These are phyloP conservation scores for Chalara sp. DNA, from an alignment of 2,329 filamentous ascomycete genomes.

Conservation along the genomic window DNA sequence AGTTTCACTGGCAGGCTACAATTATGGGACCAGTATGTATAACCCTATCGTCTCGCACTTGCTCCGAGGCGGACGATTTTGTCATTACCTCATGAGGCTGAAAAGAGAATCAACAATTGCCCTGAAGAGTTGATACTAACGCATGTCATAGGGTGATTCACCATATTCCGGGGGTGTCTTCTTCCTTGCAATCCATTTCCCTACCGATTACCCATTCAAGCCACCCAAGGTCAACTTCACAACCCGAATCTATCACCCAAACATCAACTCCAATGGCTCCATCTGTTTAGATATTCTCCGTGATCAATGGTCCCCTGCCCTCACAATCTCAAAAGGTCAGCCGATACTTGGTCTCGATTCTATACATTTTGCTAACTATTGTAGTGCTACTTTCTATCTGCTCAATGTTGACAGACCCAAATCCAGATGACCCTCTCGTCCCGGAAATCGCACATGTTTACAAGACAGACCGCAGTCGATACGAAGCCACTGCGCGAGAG, in stretches of 20 bases:
- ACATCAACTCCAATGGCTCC: slow-evolving; percentile 99
- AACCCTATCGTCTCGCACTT: slow-evolving; percentile 15
- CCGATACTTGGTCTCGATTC: background rate
- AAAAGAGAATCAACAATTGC: background rate
- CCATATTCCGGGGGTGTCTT: slow-evolving; percentile 98
- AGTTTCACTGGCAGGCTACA: slow-evolving; percentile 99
- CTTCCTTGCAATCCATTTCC: slow-evolving; percentile 98
- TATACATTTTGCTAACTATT: slow-evolving; percentile 2
- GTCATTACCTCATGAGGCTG: too few relatives aligned
- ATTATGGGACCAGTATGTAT: slow-evolving; percentile 96
- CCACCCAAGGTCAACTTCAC: slow-evolving; percentile 99
- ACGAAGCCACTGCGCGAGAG: slow-evolving; percentile 93
- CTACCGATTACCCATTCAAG: slow-evolving; percentile 99
- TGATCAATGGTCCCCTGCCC: slow-evolving; percentile 97
- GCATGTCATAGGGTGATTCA: slow-evolving; percentile 66
- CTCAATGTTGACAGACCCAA: slow-evolving; percentile 99
- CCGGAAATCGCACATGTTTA: slow-evolving; percentile 99
- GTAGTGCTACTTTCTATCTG: slow-evolving; percentile 95
- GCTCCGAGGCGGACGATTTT: too few relatives aligned
- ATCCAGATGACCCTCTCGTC: slow-evolving; percentile 96
- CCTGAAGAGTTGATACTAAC: slow-evolving; percentile 13
- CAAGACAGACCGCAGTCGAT: slow-evolving; percentile 95
- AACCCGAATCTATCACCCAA: slow-evolving; percentile 98
- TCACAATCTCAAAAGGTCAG: slow-evolving; percentile 97
- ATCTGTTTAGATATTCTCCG: slow-evolving; percentile 98